Base-by-base conservation (phyloP, 2,329 filamentous ascomycete genomes). In the Microdochium trichocladiopsis region DNA sequence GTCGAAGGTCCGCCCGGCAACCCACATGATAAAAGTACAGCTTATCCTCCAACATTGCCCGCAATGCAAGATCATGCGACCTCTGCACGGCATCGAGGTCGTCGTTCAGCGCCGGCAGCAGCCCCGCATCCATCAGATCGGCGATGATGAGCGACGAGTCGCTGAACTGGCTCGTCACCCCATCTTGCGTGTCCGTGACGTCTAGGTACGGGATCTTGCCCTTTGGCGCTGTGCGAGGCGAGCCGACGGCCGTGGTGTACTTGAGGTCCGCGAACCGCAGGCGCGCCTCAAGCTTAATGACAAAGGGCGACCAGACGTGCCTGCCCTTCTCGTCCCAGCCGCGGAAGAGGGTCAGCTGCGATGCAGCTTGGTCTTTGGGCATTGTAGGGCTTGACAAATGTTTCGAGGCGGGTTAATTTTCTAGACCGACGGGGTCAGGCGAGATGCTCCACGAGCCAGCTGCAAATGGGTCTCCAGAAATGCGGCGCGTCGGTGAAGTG, bases 191-290 rank as follows among this genome's bases (percentile, higher is more conserved):
- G 33, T 31, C 23, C 31, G 51, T 50, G 33, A 73, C 53, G 25
- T 71, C 66, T 22, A 84, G 52, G 58, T 85, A 86, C 0, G 82
- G 82, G 10, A 86, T 76, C 64, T 86, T 86, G 41, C 80, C 79
- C 49, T 69, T 73, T 0, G 83, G 82, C 0, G 71, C 76, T 1
- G 66, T 62, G 41, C 57, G 60, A 0, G 71, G 62, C 0, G 76
- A 77, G 1, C 82, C 82, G 2, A 56, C 55, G 2, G 67, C 74
- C 4, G 65, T 60, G 16, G 56, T 59, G 63, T 86, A 86, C 1
- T 63, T 37, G 2, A 83, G 49, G 1, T 65, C 62, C 2, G 72
- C 72, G 56, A 83, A 74, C 14, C 83, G 81, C 5, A 86, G 70
- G 14, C 82, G 79, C 18, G 79, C 72, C 61, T 87, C 83, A 50